Evolutionary conservation across 2,329 filamentous ascomycete genomes (phyloP).

Genomic region (Fusarium hainanense): DNA sequence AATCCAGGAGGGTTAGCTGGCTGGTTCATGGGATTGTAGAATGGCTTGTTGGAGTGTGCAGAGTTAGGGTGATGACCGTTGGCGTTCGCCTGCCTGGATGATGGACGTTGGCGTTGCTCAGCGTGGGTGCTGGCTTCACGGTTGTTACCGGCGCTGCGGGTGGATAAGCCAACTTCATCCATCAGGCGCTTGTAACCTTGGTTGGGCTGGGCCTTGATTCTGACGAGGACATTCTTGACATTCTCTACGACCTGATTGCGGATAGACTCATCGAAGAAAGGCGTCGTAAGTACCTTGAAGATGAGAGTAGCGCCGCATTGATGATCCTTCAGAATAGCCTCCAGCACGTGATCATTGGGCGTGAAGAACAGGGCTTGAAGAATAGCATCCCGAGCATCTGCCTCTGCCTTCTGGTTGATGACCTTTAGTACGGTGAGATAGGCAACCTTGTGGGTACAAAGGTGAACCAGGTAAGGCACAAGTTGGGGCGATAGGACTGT

Average conservation of each 20-base stretch:
- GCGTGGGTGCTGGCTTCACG: constrained; percentile 58
- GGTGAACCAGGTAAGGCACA: constrained; percentile 90
- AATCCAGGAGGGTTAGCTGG: constrained; percentile 56
- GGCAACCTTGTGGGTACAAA: constrained; percentile 98
- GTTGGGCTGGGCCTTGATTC: constrained; percentile 90
- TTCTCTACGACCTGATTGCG: constrained; percentile 90
- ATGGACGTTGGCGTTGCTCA: constrained; percentile 66
- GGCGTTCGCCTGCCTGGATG: constrained; percentile 64
- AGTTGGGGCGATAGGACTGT: constrained; percentile 92
- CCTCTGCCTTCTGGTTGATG: constrained; percentile 96
- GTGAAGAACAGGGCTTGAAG: constrained; percentile 94
- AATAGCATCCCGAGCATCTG: constrained; percentile 90
- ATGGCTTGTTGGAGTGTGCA: constrained; percentile 60
- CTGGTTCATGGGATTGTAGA: constrained; percentile 63
- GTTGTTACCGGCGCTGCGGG: constrained; percentile 60
- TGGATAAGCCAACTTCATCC: constrained; percentile 96
- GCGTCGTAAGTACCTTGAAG: constrained; percentile 97
- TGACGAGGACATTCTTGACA: constrained; percentile 86
- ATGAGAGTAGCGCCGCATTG: constrained; percentile 94
- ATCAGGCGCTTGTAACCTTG: constrained; percentile 99
- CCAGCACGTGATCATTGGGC: constrained; percentile 83
- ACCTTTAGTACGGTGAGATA: constrained; percentile 98
- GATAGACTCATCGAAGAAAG: constrained; percentile 94
- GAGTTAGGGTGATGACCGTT: constrained; percentile 57
- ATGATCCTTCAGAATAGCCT: constrained; percentile 91